Percentiles rank a stretch among this genome's conserved stretches.
Conservation (phyloP, 805 yeast genomes). For the Sungouiella thailandica region DNA sequence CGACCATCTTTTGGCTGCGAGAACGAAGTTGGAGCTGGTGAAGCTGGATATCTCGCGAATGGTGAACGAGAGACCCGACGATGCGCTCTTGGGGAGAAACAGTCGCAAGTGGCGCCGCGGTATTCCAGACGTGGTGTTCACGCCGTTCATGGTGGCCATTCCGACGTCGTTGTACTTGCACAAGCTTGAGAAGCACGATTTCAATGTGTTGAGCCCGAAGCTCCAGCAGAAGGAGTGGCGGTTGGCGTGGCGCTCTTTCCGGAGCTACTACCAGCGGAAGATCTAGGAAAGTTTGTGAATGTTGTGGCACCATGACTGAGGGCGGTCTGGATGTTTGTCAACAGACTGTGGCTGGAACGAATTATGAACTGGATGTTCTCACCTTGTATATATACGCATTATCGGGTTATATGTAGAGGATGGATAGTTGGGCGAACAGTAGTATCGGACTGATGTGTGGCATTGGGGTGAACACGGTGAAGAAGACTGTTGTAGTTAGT, state of each 20-base stretch:
- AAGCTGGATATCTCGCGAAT: conserved; percentile 33
- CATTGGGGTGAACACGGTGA: no score
- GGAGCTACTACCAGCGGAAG: conserved; percentile 37
- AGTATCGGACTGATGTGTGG: no score
- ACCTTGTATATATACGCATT: no score
- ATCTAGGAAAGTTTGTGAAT: no score
- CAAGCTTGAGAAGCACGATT: conserved; percentile 56
- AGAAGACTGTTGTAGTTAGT: no score
- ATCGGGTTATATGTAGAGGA: no score
- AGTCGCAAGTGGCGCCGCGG: conserved; percentile 40
- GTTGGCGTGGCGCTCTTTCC: conserved; percentile 56
- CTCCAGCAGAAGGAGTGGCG: conserved; percentile 56
- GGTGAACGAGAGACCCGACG: conserved; percentile 21
- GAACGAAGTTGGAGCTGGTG: conserved; percentile 44
- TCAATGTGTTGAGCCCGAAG: conserved; percentile 48
- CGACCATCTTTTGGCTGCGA: conserved; percentile 71
- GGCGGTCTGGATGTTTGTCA: no score
- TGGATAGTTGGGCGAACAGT: no score
- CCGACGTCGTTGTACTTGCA: conserved; percentile 63
- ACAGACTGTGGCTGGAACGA: no score
- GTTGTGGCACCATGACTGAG: no score
- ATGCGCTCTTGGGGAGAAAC: conserved; percentile 19
- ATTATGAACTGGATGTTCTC: no score
- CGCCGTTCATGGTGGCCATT: conserved; percentile 63
- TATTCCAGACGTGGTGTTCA: conserved; percentile 58